Conservation (phyloP, 1,284 basidiomycete genomes). For the Leccinum insigne region DNA sequence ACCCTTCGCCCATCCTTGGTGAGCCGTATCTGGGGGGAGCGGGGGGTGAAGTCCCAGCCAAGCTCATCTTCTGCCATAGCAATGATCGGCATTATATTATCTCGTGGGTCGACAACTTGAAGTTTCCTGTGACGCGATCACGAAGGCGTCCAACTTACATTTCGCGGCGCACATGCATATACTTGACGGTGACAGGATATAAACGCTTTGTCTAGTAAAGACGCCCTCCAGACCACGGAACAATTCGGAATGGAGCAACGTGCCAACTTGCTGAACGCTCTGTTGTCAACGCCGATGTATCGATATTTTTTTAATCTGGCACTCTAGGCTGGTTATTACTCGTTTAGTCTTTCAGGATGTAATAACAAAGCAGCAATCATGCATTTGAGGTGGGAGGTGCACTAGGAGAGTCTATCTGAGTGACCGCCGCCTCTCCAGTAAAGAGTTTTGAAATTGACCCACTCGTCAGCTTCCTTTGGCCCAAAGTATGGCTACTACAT, state of each 20-base stretch:
- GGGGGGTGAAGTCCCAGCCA: background rate
- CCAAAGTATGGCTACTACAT: conserved; percentile 46
- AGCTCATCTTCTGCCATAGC: conserved; percentile 12
- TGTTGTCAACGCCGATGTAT: background rate
- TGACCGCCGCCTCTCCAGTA: conserved; percentile 26
- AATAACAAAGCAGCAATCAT: conserved; percentile 15
- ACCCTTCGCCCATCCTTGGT: conserved; percentile 20
- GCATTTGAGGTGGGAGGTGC: conserved; percentile 11
- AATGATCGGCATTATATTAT: conserved; percentile 21
- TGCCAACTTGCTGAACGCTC: conserved; percentile 18
- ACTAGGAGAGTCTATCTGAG: conserved; percentile 16
- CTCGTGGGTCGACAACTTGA: conserved; percentile 29
- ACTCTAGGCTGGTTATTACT: conserved; percentile 17
- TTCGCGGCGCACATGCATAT: conserved; percentile 24
- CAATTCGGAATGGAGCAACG: conserved; percentile 27
- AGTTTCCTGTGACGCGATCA: conserved; percentile 25
- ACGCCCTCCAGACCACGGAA: conserved; percentile 4
- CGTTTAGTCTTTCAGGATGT: conserved; percentile 8
- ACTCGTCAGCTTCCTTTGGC: conserved; percentile 27
- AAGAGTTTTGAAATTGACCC: conserved; percentile 31
- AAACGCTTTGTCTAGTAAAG: conserved; percentile 20
- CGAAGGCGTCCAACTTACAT: conserved; percentile 33
- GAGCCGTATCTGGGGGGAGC: conserved; percentile 8
- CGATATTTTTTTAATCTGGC: background rate
- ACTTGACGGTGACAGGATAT: conserved; percentile 20